Percentiles rank a stretch among this genome's conserved stretches.
These are phyloP conservation scores for Drechslera avenae DNA, from an alignment of 2,329 filamentous ascomycete genomes.

Conservation along the genomic window DNA sequence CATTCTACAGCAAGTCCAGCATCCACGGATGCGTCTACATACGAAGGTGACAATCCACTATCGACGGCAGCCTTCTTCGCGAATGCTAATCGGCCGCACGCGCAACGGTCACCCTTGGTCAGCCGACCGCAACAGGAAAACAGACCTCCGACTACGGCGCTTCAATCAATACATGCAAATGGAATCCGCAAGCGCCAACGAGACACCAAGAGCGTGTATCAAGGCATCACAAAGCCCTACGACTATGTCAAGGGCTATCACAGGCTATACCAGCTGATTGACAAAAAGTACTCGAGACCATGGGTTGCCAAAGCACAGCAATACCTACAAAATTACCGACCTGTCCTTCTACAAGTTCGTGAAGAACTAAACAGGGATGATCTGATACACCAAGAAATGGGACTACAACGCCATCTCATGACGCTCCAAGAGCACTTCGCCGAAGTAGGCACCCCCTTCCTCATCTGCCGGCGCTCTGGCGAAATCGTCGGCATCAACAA, in stretches of 20 bases:
- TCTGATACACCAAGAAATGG: slow-evolving; percentile 96
- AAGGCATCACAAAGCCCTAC: slow-evolving; percentile 87
- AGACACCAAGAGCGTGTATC: slow-evolving; percentile 86
- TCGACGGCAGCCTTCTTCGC: slow-evolving; percentile 44
- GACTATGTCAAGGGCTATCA: slow-evolving; percentile 91
- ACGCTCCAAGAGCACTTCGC: slow-evolving; percentile 93
- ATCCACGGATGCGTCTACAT: slow-evolving; percentile 50
- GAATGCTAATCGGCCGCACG: slow-evolving; percentile 38
- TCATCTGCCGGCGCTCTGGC: slow-evolving; percentile 89
- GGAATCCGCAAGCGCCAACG: slow-evolving; percentile 57
- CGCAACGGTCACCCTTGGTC: slow-evolving; percentile 36
- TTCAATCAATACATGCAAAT: slow-evolving; percentile 42
- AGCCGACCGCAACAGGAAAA: slow-evolving; percentile 35
- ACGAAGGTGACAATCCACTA: slow-evolving; percentile 52
- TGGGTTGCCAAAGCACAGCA: slow-evolving; percentile 84
- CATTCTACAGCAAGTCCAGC: slow-evolving; percentile 64
- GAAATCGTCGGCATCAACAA: slow-evolving; percentile 96
- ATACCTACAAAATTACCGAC: slow-evolving; percentile 85
- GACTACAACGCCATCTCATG: slow-evolving; percentile 88
- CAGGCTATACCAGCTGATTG: slow-evolving; percentile 78
- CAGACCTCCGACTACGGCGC: slow-evolving; percentile 34
- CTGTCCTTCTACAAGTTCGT: slow-evolving; percentile 90
- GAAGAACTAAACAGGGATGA: slow-evolving; percentile 87
- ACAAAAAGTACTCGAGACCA: slow-evolving; percentile 75
- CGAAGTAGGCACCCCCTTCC: slow-evolving; percentile 84